Evolutionary conservation across 2,329 filamentous ascomycete genomes (phyloP).

Genomic region (Dothideomycetes sp.): DNA sequence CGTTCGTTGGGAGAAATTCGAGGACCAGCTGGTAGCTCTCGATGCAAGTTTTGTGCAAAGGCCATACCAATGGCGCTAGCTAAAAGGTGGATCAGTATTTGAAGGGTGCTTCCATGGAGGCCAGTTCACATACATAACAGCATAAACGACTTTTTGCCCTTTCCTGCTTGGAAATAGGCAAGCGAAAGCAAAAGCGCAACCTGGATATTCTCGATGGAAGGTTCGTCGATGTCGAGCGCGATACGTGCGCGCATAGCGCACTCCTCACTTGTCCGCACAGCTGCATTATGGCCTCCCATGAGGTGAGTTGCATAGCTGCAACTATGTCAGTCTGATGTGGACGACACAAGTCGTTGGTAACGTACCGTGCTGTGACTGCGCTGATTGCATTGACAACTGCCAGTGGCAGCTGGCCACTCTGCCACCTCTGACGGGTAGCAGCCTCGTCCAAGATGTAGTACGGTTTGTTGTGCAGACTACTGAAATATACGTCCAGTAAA

Average conservation of each 20-base stretch:
- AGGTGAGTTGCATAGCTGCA: constrained; percentile 57
- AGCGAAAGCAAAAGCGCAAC: constrained; percentile 63
- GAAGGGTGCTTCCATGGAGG: not conserved
- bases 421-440: constrained; percentile 59
- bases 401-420: constrained; percentile 51
- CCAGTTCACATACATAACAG: constrained; percentile 49
- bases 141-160: constrained; percentile 82
- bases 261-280: constrained; percentile 58
- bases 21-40: constrained; percentile 56
- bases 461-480: constrained; percentile 68
- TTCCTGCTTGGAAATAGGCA: constrained; percentile 65
- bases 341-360: constrained; percentile 39
- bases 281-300: constrained; percentile 53
- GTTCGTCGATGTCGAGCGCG: constrained; percentile 69
- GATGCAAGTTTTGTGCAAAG: constrained; percentile 68
- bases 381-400: constrained; percentile 43
- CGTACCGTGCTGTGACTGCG: constrained; percentile 34
- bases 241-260: constrained; percentile 59
- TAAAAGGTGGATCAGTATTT: constrained; percentile 32
- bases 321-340: constrained; percentile 18
- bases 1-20: constrained; percentile 57
- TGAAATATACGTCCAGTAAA: constrained; percentile 64
- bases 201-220: constrained; percentile 67
- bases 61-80: constrained; percentile 73
- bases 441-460: constrained; percentile 74